Evolutionary conservation across 2,329 filamentous ascomycete genomes (phyloP).

Genomic region (Hypoxylon rubiginosum): DNA sequence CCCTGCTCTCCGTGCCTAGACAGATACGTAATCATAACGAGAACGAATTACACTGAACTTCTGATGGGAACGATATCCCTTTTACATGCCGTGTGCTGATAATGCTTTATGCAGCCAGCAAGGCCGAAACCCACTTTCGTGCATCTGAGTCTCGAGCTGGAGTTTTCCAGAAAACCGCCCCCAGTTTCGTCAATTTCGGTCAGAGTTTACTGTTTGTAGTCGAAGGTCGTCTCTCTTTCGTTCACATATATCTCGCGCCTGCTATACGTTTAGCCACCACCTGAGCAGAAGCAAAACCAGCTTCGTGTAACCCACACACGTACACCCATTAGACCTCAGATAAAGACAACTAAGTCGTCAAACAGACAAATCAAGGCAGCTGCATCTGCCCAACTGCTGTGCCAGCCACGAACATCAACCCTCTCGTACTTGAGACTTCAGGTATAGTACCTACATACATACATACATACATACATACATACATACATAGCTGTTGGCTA

Average conservation of each 20-base stretch:
- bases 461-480: no score
- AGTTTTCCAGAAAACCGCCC: constrained; percentile 42
- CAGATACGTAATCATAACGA: constrained; percentile 26
- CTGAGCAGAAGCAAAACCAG: neutral
- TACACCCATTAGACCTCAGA: constrained; percentile 1
- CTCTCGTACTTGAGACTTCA: constrained; percentile 15
- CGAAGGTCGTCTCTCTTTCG: constrained; percentile 11
- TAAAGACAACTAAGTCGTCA: constrained; percentile 1
- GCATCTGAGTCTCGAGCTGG: constrained; percentile 35
- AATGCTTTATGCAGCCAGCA: constrained; percentile 35
- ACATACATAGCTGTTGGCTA: constrained; percentile 1
- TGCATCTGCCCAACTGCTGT: constrained; percentile 30
- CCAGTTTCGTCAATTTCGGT: constrained; percentile 21
- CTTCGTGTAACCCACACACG: constrained; percentile 24
- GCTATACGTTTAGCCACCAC: neutral
- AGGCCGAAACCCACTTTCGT: constrained; percentile 32
- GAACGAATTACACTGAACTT: neutral
- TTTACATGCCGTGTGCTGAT: constrained; percentile 35
- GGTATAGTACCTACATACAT: constrained; percentile 18
- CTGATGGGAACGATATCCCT: constrained; percentile 18
- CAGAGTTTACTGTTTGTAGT: constrained; percentile 4
- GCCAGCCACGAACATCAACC: constrained; percentile 15
- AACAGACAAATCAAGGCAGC: constrained; percentile 27
- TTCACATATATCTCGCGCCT: neutral
- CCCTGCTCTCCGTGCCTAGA: neutral